Conservation (phyloP, 1,284 basidiomycete species). For the Cutaneotrichosporon sp. region DNA sequence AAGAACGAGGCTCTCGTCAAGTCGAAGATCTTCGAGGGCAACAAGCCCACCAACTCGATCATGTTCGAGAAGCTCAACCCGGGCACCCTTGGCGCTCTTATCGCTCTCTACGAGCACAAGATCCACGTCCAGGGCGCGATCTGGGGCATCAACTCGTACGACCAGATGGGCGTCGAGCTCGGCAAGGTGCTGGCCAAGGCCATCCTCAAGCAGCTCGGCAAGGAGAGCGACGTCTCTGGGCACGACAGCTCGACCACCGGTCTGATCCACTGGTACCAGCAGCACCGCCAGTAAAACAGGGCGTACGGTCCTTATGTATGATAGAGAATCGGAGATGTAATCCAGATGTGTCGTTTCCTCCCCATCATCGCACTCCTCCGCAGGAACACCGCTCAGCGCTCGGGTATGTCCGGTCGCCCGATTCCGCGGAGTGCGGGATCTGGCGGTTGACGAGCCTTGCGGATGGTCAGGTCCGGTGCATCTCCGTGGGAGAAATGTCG, state of each 20-base stretch:
- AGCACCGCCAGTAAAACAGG: conserved; percentile 60
- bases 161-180: conserved; percentile 80
- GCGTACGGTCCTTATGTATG: conserved; percentile 4
- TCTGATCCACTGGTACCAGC: conserved; percentile 92
- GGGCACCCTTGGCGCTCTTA: conserved; percentile 70
- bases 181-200: conserved; percentile 94
- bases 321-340: conserved; percentile 8
- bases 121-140: conserved; percentile 96
- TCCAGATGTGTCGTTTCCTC: not conserved
- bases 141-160: conserved; percentile 97
- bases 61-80: conserved; percentile 92
- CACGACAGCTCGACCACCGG: conserved; percentile 96
- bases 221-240: conserved; percentile 77
- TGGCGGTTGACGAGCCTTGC: no score
- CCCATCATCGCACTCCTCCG: not conserved
- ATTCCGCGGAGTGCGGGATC: not conserved
- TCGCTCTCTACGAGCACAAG: conserved; percentile 77
- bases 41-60: conserved; percentile 95
- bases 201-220: conserved; percentile 82
- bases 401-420: not conserved
- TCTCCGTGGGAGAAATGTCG: not conserved
- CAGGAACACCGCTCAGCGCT: no score
- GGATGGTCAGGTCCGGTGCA: not conserved
- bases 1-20: conserved; percentile 84
- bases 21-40: conserved; percentile 97